These are phyloP conservation scores for Gnomoniopsis smithogilvyi DNA, from an alignment of 2,329 filamentous ascomycete genomes.

Conservation along the genomic window DNA sequence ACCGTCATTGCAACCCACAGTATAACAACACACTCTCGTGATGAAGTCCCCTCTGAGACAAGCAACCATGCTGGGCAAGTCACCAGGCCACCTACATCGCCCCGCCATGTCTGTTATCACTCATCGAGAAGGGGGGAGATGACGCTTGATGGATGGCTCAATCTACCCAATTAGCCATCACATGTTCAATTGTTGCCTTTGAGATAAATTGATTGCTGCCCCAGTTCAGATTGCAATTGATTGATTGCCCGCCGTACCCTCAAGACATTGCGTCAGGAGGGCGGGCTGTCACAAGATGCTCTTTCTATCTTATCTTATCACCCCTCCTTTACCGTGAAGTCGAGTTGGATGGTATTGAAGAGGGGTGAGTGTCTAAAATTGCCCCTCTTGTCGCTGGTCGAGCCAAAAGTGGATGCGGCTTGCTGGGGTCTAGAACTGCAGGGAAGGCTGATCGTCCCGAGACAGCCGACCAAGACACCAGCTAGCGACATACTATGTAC, in stretches of 20 bases:
- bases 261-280: background rate
- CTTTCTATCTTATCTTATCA: conserved; percentile 17
- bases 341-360: conserved; percentile 6
- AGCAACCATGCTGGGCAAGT: background rate
- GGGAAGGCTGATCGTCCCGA: background rate
- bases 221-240: background rate
- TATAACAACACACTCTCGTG: background rate
- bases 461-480: background rate
- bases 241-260: background rate
- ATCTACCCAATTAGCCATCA: background rate
- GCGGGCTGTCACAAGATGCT: background rate
- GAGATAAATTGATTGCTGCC: background rate
- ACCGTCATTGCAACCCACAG: background rate
- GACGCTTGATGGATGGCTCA: background rate
- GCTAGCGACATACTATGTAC: background rate
- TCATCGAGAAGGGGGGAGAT: background rate
- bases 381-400: background rate
- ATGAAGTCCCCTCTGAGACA: conserved; percentile 3
- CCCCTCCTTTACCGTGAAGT: conserved; percentile 17
- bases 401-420: background rate
- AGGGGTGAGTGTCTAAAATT: background rate
- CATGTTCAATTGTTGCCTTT: background rate
- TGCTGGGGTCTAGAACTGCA: background rate
- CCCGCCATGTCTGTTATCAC: background rate
- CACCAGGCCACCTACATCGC: background rate